Base-by-base conservation (phyloP, 805 yeast genomes). In the Candida coquimbonensis region DNA sequence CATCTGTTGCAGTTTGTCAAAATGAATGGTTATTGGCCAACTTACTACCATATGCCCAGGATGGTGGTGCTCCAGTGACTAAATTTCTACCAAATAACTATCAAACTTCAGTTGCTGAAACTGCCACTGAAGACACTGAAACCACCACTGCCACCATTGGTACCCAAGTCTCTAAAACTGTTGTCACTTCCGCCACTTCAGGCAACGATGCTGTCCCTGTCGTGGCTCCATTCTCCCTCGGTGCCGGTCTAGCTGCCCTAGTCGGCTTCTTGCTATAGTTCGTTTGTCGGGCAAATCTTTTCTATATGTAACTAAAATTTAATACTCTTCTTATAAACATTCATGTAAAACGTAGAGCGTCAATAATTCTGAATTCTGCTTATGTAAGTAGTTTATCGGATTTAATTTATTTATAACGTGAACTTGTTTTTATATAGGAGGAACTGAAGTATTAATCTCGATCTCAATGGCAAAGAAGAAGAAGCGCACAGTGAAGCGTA, bases 1-100 rank as follows among this genome's bases (percentile, higher is more conserved):
- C 54, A 4, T 53, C 57, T 9, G 45, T 42, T 26, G 53, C 53
- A 19, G 44, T 29, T 16, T 50, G 56, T 48, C 36, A 55, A 32
- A 34, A 39, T 17, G 50, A 52, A 26, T 55, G 57, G 56, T 35
- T 54, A 2, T 36, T 54, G 14, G 57, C 56, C 16, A 42, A 50
- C 32, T 34, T 57, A 9, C 21, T 49, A 24, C 43, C 52, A 5
- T 53, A 46, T 24, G 40, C 47, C 3, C 21, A 49, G 6, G 38
- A 46, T 12, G 35, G 42, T 11, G 48, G 49, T 29, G 46, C 39
- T 19, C 48, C 49, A 9, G 31, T 29, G 13, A 19, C 47, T 16
- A 40, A 40, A 16, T 55, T 50, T 39, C 39, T 19, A 26, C 58
- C 58, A 46, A 37, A 53, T 27, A 41, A 44, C 39, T 53, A 45